A percentile compares a stretch with the other conserved stretches of the same genome.
Conservation (phyloP, 73 alveolate genomes). For the Paramecium bursaria region DNA sequence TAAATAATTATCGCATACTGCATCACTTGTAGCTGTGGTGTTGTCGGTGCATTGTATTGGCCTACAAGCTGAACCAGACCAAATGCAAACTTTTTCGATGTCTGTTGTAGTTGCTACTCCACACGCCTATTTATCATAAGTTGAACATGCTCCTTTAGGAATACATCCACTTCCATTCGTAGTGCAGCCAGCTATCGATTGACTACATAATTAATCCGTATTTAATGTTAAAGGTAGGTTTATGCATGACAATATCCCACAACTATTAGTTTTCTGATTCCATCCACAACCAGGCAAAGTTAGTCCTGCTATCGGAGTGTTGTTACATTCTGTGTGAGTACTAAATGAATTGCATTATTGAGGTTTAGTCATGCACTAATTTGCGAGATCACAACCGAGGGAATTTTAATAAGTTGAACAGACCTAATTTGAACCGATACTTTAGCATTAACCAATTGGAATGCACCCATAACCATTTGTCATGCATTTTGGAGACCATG, state of each 20-base stretch:
- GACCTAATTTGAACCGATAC: too few relatives aligned
- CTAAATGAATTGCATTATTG: too few relatives aligned
- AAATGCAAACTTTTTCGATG: background rate
- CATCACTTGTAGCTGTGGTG: background rate
- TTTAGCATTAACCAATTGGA: background rate
- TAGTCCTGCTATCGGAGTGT: too few relatives aligned
- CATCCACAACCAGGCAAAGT: too few relatives aligned
- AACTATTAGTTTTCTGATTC: too few relatives aligned
- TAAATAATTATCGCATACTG: background rate
- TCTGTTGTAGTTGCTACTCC: slow-evolving; percentile 33
- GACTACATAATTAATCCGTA: background rate
- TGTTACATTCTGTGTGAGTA: too few relatives aligned
- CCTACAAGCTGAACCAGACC: slow-evolving; percentile 7
- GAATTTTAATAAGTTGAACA: too few relatives aligned
- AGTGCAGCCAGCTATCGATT: slow-evolving; percentile 16
- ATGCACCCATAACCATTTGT: slow-evolving; percentile 22
- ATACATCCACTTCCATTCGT: slow-evolving; percentile 36
- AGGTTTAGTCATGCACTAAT: too few relatives aligned
- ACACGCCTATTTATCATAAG: slow-evolving; percentile 8
- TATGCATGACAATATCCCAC: too few relatives aligned
- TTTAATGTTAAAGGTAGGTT: background rate
- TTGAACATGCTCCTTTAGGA: slow-evolving; percentile 1
- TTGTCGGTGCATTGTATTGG: slow-evolving; percentile 9
- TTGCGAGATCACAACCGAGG: too few relatives aligned
- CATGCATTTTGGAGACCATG: background rate